Conservation (phyloP, 768 basidiomycete species). For the Bullera alba region DNA sequence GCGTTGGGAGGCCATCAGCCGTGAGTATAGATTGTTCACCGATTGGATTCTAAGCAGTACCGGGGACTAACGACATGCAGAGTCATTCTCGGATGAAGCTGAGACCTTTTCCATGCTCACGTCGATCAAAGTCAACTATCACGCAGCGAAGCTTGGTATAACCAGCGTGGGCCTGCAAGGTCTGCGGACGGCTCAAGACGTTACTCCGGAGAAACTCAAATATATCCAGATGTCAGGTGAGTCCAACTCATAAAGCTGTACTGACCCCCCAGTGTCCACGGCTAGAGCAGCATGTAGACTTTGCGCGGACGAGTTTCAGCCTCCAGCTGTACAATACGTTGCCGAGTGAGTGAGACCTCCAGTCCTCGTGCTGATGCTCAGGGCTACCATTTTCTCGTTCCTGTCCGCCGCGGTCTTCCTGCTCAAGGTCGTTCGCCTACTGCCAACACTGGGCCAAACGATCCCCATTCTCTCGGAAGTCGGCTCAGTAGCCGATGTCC, state of each 20-base stretch:
- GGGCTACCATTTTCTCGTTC: not conserved
- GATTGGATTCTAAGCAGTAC: no score
- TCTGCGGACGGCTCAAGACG: not conserved
- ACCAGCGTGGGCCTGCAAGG: not conserved
- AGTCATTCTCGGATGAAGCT: no score
- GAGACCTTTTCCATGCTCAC: not conserved
- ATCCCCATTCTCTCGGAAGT: no score
- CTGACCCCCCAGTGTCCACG: not conserved
- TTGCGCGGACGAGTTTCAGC: not conserved
- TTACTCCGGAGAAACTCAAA: not conserved
- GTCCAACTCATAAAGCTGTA: not conserved
- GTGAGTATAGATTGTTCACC: no score
- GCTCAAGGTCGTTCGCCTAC: not conserved
- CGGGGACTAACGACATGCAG: no score
- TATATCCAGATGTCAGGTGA: not conserved
- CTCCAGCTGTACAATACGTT: not conserved
- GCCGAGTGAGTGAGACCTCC: not conserved
- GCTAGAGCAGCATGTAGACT: not conserved
- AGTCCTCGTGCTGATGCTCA: not conserved
- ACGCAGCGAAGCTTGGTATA: not conserved
- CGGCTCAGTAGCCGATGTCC: no score
- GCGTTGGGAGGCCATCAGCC: not conserved
- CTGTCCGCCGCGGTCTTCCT: not conserved
- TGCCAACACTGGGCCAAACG: no score
- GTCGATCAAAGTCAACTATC: not conserved